A percentile compares a stretch with the other conserved stretches of the same genome.
These are phyloP conservation scores for Musa schizocarpa DNA, from an alignment of 176 grass and related monocot species.

Conservation along the genomic window DNA sequence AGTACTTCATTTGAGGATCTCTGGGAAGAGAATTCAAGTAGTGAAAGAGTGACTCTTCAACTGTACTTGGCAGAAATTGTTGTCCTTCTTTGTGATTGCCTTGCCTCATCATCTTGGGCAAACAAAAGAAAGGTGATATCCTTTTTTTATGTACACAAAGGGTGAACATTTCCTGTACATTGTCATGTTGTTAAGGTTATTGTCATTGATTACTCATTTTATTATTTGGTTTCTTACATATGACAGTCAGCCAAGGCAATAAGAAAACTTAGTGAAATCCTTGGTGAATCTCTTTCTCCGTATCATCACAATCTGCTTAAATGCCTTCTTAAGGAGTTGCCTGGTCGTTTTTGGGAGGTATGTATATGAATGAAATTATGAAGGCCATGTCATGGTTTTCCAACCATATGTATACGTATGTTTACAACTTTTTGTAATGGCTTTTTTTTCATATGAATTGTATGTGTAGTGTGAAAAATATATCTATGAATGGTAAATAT, in stretches of 20 bases:
- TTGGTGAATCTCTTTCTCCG: conserved; percentile 58
- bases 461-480: no score
- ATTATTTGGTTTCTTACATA: conserved; percentile 19
- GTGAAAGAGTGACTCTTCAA: conserved; percentile 83
- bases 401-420: not conserved
- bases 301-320: conserved; percentile 66
- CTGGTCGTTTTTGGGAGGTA: conserved; percentile 96
- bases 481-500: no score
- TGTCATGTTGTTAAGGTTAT: not conserved
- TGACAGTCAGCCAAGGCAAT: conserved; percentile 91
- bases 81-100: conserved; percentile 70
- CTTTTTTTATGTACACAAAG: conserved; percentile 17
- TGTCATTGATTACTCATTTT: conserved; percentile 12
- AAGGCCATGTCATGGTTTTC: not conserved
- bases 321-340: conserved; percentile 76
- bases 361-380: not conserved
- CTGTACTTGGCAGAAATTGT: conserved; percentile 76
- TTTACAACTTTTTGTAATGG: no score
- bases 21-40: conserved; percentile 86
- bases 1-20: conserved; percentile 80
- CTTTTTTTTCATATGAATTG: no score
- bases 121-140: conserved; percentile 79
- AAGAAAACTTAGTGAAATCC: conserved; percentile 61
- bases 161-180: conserved; percentile 10
- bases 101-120: conserved; percentile 84